Conservation (phyloP, 192 early-diverging fungal genomes). For the Podila verticillata region DNA sequence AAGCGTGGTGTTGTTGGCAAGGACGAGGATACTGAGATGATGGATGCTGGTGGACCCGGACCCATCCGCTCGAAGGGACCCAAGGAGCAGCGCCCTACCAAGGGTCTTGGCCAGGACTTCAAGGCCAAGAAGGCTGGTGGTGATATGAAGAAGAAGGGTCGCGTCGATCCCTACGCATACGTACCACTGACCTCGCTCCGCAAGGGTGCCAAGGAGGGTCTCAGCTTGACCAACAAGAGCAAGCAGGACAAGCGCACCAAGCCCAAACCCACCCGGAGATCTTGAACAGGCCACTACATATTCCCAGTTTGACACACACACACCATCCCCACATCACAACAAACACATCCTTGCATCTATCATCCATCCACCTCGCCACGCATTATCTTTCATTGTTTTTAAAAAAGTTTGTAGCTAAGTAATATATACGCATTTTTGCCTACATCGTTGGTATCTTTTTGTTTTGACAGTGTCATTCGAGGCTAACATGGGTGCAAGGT, state of each 20-base stretch:
- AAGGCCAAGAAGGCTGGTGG: conserved; percentile 88
- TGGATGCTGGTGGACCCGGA: conserved; percentile 26
- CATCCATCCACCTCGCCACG: too few relatives aligned
- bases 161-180: conserved; percentile 95
- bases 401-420: too few relatives aligned
- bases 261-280: conserved; percentile 39
- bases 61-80: conserved; percentile 50
- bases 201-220: conserved; percentile 40
- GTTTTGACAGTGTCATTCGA: too few relatives aligned
- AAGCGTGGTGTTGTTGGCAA: conserved; percentile 66
- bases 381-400: too few relatives aligned
- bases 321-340: too few relatives aligned
- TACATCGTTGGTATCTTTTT: too few relatives aligned
- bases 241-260: conserved; percentile 44
- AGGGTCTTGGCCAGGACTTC: conserved; percentile 80
- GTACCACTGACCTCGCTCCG: conserved; percentile 77
- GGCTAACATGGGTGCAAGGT: too few relatives aligned
- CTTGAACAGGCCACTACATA: background rate
- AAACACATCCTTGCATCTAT: too few relatives aligned
- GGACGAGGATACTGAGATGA: conserved; percentile 71
- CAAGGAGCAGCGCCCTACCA: conserved; percentile 51
- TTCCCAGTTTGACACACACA: too few relatives aligned
- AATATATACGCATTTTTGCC: too few relatives aligned
- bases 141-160: conserved; percentile 90
- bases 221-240: conserved; percentile 47